These are phyloP conservation scores for Gamsiella multidivaricata DNA, from an alignment of 192 early-diverging fungal genomes.

Conservation along the genomic window DNA sequence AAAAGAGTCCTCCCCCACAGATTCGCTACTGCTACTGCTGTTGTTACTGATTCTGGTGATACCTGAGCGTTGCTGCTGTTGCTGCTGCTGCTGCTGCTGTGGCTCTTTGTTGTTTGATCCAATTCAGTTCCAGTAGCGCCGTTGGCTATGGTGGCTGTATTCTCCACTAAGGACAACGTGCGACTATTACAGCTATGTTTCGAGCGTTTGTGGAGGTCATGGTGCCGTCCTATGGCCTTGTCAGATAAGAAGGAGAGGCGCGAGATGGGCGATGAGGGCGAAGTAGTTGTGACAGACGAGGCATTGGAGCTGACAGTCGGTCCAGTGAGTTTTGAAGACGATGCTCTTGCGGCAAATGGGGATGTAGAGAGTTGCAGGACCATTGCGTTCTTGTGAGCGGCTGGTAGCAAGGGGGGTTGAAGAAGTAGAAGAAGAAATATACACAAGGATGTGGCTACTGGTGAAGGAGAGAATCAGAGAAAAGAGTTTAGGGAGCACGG, in stretches of 20 bases:
- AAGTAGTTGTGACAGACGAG: slow-evolving; percentile 2
- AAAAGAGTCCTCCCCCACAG: background rate
- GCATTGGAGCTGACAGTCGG: background rate
- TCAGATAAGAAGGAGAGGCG: slow-evolving; percentile 22
- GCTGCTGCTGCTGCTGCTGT: background rate
- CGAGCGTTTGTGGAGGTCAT: background rate
- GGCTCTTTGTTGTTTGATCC: background rate
- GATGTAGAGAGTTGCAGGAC: slow-evolving; percentile 31
- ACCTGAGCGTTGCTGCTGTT: background rate
- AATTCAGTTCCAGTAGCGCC: too few species aligned
- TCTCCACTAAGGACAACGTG: too few species aligned
- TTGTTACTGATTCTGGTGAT: background rate
- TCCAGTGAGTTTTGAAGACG: background rate
- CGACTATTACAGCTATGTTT: too few species aligned
- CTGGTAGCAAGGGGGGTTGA: too few species aligned
- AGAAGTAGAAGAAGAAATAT: background rate
- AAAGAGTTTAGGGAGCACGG: too few species aligned
- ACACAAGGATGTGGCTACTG: background rate
- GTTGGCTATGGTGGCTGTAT: too few species aligned
- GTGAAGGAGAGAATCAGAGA: too few species aligned
- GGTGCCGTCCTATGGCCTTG: slow-evolving; percentile 5
- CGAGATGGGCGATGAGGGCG: slow-evolving; percentile 7
- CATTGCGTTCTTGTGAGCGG: slow-evolving; percentile 2
- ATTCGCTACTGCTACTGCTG: background rate
- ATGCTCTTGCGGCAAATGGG: slow-evolving; percentile 3